These are phyloP conservation scores for Sporothrix mexicana DNA, from an alignment of 2,329 filamentous ascomycete species.

Conservation along the genomic window DNA sequence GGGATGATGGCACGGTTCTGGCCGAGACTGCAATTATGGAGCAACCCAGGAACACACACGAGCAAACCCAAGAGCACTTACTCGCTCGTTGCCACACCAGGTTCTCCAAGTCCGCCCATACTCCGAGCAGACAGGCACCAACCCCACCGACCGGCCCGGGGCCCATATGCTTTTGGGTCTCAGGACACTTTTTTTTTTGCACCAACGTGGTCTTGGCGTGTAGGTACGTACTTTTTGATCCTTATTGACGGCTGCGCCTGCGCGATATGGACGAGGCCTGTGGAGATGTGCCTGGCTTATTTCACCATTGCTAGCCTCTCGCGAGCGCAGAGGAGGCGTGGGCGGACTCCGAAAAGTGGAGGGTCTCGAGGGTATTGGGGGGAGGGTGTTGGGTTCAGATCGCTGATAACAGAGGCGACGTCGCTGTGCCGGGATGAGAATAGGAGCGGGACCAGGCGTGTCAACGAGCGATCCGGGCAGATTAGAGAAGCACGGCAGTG, in stretches of 20 bases:
- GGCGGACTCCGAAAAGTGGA: slow-evolving; percentile 20
- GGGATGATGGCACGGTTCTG: not conserved
- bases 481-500: slow-evolving; percentile 7
- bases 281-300: slow-evolving; percentile 21
- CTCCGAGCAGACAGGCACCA: not conserved
- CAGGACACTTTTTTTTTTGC: slow-evolving; percentile 29
- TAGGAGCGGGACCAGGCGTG: not conserved
- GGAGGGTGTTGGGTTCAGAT: slow-evolving; percentile 8
- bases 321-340: not conserved
- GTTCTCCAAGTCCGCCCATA: slow-evolving; percentile 28
- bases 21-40: not conserved
- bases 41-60: not conserved
- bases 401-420: slow-evolving; percentile 18
- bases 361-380: not conserved
- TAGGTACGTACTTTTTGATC: slow-evolving; percentile 8
- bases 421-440: slow-evolving; percentile 1
- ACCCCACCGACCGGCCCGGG: slow-evolving; percentile 24
- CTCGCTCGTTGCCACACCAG: slow-evolving; percentile 13
- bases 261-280: not conserved
- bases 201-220: slow-evolving; percentile 4
- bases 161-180: slow-evolving; percentile 19
- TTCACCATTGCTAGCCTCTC: slow-evolving; percentile 3
- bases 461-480: not conserved
- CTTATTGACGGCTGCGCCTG: slow-evolving; percentile 5
- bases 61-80: slow-evolving; percentile 11